Percentiles rank a stretch among this genome's conserved stretches.
phyloP scores from a whole-genome alignment of 768 basidiomycete genomes.

The Gyrodon lividus region DNA sequence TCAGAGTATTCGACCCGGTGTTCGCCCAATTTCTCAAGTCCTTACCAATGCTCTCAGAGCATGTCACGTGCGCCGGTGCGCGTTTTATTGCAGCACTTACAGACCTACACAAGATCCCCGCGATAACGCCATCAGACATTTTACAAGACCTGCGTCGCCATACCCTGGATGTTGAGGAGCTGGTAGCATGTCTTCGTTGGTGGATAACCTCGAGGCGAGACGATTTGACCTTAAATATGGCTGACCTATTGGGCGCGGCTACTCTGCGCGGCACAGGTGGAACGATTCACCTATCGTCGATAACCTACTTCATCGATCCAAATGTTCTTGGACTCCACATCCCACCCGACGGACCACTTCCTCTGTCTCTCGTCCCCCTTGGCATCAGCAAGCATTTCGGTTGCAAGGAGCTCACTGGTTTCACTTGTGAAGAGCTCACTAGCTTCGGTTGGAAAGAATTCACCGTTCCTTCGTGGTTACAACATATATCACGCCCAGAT shows the following conservation, averaged over 20 bases:
- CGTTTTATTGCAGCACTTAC: constrained; percentile 60
- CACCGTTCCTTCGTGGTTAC: constrained; percentile 66
- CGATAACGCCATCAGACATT: constrained; percentile 77
- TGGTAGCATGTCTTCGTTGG: constrained; percentile 80
- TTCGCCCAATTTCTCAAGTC: constrained; percentile 72
- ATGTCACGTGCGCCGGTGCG: constrained; percentile 50
- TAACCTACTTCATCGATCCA: constrained; percentile 67
- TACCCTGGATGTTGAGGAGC: constrained; percentile 67
- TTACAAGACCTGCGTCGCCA: constrained; percentile 65
- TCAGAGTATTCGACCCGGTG: constrained; percentile 68
- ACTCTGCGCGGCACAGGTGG: constrained; percentile 50
- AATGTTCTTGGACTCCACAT: constrained; percentile 51
- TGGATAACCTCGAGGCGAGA: constrained; percentile 51
- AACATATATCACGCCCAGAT: constrained; percentile 53
- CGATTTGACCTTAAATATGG: constrained; percentile 33
- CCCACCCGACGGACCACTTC: constrained; percentile 75
- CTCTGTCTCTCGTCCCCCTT: constrained; percentile 67
- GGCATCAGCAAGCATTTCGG: constrained; percentile 58
- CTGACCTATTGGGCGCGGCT: constrained; percentile 65
- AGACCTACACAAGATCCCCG: constrained; percentile 59
- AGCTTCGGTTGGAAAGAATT: constrained; percentile 80
- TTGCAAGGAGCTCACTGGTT: no score
- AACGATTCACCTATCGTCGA: constrained; percentile 57
- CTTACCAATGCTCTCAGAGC: constrained; percentile 67
- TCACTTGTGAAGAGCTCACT: constrained; percentile 38